Percentiles rank a stretch among this genome's conserved stretches.
Conservation (phyloP, 1,139 yeast genomes). For the Candida glucosophila region DNA sequence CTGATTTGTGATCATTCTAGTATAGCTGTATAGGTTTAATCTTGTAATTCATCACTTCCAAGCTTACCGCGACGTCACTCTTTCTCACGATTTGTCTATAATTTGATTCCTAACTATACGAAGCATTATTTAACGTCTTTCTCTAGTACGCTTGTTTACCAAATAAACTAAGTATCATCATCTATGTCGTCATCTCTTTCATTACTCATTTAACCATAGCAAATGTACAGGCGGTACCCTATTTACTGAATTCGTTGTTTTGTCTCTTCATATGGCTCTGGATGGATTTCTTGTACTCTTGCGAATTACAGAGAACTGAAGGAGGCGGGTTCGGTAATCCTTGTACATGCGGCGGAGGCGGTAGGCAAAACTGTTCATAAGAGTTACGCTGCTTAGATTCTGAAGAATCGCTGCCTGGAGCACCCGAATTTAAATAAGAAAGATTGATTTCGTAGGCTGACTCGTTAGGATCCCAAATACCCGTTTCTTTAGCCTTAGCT, state of each 20-base stretch:
- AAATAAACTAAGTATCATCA: too few species aligned
- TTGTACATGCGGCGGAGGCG: constrained; percentile 27
- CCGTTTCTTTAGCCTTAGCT: constrained; percentile 40
- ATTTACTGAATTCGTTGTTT: neutral
- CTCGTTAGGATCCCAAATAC: constrained; percentile 33
- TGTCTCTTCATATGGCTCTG: constrained; percentile 6
- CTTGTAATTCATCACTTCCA: too few species aligned
- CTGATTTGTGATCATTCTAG: constrained; percentile 64
- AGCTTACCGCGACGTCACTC: too few species aligned
- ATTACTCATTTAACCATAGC: neutral
- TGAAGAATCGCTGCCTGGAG: constrained; percentile 32
- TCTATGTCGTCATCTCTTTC: neutral
- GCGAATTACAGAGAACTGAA: constrained; percentile 16
- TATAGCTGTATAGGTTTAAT: too few species aligned
- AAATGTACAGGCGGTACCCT: too few species aligned
- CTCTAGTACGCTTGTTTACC: too few species aligned
- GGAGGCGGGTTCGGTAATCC: constrained; percentile 30
- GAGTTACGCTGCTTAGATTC: constrained; percentile 1
- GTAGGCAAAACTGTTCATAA: constrained; percentile 15
- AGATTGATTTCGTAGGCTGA: constrained; percentile 32
- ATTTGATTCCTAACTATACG: too few species aligned
- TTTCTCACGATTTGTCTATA: too few species aligned
- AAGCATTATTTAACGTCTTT: too few species aligned
- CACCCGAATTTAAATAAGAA: constrained; percentile 29
- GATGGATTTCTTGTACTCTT: constrained; percentile 13